Base-by-base conservation (phyloP, 1,284 basidiomycete species). In the Moniliophthora roreri region DNA sequence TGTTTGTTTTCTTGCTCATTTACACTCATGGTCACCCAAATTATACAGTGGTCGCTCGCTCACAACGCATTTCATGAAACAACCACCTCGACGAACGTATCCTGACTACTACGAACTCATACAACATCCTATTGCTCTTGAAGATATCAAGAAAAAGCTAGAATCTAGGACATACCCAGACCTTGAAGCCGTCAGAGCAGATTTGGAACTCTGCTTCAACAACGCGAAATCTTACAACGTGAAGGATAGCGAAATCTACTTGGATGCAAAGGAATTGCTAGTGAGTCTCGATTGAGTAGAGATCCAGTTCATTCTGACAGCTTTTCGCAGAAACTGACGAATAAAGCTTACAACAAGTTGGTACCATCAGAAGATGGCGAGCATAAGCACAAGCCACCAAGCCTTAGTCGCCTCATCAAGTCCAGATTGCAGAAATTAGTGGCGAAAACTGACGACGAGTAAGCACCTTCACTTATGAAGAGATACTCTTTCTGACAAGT, bases 191-290 rank as follows among this genome's bases (percentile, higher is more conserved):
- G 85, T 94, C 64, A 87, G 82, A 62, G 77, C 80, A 48, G 95
- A 95, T 64, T 84, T 95, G 47, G 91, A 95, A 61, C 77, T 87
- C 35, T 92, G 93, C 69, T 96, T 95, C 69, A 81, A 79, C 63
- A 98, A 98, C 67, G 95, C 95, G 18, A 92, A 92, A 73, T 76
- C 80, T 60, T 98, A 95, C 72, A 98, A 98, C 68, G 78, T 86
- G 68, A 87, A 88, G 66, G 90, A 88, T 24, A 95, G 93, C 67
- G 79, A 79, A 53, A 93, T 97, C 51, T 95, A 85, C 79, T 78
- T 80, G 53, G 91, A 95, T 70, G 94, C 95, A 8, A 89, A 87
- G 66, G 78, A 80, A 41, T 67, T 84, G 32, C 63, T 80, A 62
- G 82, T 83, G 58, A 55, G 65, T 28, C 32, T 41, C 46, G 16